Percentiles rank a stretch among this genome's conserved stretches.
These are phyloP conservation scores for Ogataea degrootiae DNA, from an alignment of 805 yeast genomes.

Conservation along the genomic window DNA sequence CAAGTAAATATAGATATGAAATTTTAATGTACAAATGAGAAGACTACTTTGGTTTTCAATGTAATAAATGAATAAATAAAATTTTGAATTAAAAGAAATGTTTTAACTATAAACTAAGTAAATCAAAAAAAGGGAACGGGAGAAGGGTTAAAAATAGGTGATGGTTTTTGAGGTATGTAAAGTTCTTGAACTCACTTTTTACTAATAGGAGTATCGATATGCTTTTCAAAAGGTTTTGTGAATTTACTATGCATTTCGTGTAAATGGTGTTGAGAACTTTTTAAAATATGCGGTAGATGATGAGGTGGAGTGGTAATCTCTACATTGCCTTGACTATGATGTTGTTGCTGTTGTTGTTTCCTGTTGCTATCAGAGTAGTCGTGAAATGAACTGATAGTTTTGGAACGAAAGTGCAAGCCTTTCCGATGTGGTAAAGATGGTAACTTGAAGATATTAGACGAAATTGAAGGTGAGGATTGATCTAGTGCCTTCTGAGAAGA, in stretches of 20 bases:
- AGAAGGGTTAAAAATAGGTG: too few relatives aligned
- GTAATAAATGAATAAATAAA: too few relatives aligned
- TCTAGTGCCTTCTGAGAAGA: neutral
- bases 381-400: conserved; percentile 21
- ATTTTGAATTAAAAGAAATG: too few relatives aligned
- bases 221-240: conserved; percentile 19
- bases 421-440: conserved; percentile 17
- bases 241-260: conserved; percentile 10
- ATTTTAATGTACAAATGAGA: too few relatives aligned
- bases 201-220: conserved; percentile 29
- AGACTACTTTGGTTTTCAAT: too few relatives aligned
- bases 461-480: neutral
- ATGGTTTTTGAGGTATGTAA: too few relatives aligned
- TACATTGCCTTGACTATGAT: neutral
- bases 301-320: conserved; percentile 5
- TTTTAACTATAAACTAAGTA: too few relatives aligned
- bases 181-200: conserved; percentile 8
- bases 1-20: too few relatives aligned
- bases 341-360: neutral
- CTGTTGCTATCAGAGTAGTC: neutral
- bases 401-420: conserved; percentile 20
- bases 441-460: conserved; percentile 11
- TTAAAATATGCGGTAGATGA: conserved; percentile 8
- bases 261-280: neutral
- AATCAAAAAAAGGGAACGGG: too few relatives aligned